Evolutionary conservation across 2,329 filamentous ascomycete species (phyloP), one percentile per base, ranked within the genome.

Genomic region (Aciculosporium take): DNA sequence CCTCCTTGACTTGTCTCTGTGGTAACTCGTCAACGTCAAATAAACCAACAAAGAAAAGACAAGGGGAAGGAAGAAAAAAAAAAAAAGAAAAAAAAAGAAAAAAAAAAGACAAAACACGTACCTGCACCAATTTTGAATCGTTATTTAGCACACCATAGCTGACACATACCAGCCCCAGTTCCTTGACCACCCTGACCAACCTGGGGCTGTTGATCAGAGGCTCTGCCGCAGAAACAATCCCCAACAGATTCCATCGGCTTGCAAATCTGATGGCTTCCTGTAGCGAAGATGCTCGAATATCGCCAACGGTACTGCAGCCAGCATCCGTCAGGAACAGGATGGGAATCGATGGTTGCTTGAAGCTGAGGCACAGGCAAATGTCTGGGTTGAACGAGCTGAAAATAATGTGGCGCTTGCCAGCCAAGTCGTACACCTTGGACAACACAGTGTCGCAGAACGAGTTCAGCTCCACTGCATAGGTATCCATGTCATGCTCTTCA

Each of bases 341-440:
- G 0, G 91, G 93, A 42, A 95, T 95, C 34, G 84, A 93, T 2
- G 89, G 89, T 65, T 98, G 91, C 66, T 98, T 98, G 71, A 94
- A 94, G 42, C 83, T 91, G 31, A 96, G 68, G 49, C 94, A 77
- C 12, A 98, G 73, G 58, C 91, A 98, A 35, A 98, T 87, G 54
- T 98, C 91, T 0, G 91, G 91, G 62, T 96, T 94, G 67, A 98
- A 98, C 38, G 84, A 91, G 48, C 85, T 94, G 64, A 98, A 96
- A 50, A 98, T 86, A 59, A 98, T 82, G 64, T 94, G 87, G n/a
- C 91, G 75, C 44, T 80, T 75, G 45, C 77, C 75, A 21, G 81
- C 81, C 41, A 88, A 65, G 51, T 94, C 86, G 56, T 96, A 98
- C 5, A 95, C 89, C 60, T 85, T 91, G 34, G 72, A 72, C 7